Evolutionary conservation across 306 rosid species (phyloP), one percentile per base, ranked within the genome.

Genomic region (Trifolium repens): DNA sequence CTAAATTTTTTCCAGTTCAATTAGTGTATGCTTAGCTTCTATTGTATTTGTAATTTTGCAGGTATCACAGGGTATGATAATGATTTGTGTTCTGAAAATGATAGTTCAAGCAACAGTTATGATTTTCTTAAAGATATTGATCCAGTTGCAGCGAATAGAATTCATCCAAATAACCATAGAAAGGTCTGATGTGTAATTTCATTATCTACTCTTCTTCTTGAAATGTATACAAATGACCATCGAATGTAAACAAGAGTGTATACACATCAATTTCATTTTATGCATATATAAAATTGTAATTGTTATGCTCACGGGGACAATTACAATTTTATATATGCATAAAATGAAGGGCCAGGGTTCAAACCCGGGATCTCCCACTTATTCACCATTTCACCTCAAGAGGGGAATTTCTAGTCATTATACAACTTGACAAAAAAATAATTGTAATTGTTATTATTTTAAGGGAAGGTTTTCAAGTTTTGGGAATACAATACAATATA

Each of bases 121-220:
- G 87, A 85, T 13, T 69, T 79, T 78, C 98, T 94, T 71, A 88
- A 85, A 72, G 83, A 75, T 74, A 88, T 94, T 57, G 98, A 94
- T 76, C 98, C 97, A 39, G 85, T 87, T 73, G 92, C 96, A 7
- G 96, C 98, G 16, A 90, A 88, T 80, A 87, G 98, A 84, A 82
- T 91, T 80, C 98, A 94, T 83, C 98, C 97, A 46, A 91, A 94
- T 82, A 85, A 94, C 76, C 87, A 87, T 63, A 88, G 98, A 86
- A 94, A 87, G 87, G 98, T 94, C 61, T 26, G 76, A 70, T 58
- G 59, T 44, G 34, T 64, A 44, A 22, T 69, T 69, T 81, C 66
- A 47, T 76, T 44, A 35, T 79, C 11, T 62, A 27, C 75, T 67
- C 72, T 67, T 71, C 72, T 67, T 71, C 55, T 70, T 52, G 24